A percentile compares a stretch with the other conserved stretches of the same genome.
Evolutionary conservation across 2,329 filamentous ascomycete genomes (phyloP).

Genomic region (Penicillium verrucosum): DNA sequence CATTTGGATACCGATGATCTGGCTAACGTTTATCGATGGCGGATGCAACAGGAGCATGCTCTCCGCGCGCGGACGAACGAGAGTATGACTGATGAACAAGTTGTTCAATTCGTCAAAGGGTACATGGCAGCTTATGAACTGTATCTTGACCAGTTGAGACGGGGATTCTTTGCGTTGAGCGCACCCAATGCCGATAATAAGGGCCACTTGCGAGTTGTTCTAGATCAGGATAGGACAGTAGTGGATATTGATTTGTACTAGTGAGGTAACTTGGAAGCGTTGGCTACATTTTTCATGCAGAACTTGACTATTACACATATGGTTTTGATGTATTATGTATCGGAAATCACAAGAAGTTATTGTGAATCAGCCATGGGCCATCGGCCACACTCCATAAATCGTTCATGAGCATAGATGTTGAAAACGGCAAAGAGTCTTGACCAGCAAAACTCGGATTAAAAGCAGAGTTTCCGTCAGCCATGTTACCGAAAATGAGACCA

Average conservation of each 20-base stretch:
- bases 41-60: constrained; percentile 16
- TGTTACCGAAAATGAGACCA: constrained; percentile 22
- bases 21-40: constrained; percentile 18
- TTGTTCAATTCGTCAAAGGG: constrained; percentile 14
- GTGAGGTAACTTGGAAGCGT: neutral
- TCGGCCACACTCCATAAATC: constrained; percentile 35
- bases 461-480: constrained; percentile 9
- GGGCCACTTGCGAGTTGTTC: constrained; percentile 12
- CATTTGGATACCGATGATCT: constrained; percentile 17
- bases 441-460: constrained; percentile 11
- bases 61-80: constrained; percentile 3
- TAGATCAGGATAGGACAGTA: constrained; percentile 9
- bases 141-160: constrained; percentile 16
- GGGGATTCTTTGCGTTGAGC: constrained; percentile 1
- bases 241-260: neutral
- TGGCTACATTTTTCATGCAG: no score
- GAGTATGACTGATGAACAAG: constrained; percentile 18
- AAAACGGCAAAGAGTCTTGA: constrained; percentile 17
- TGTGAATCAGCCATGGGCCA: constrained; percentile 35
- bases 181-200: neutral
- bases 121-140: constrained; percentile 23
- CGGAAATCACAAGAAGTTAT: constrained; percentile 17
- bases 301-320: neutral
- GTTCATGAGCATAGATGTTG: constrained; percentile 19
- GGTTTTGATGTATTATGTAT: neutral